Base-by-base conservation (phyloP, 1,284 basidiomycete genomes). In the Chondrostereum purpureum region DNA sequence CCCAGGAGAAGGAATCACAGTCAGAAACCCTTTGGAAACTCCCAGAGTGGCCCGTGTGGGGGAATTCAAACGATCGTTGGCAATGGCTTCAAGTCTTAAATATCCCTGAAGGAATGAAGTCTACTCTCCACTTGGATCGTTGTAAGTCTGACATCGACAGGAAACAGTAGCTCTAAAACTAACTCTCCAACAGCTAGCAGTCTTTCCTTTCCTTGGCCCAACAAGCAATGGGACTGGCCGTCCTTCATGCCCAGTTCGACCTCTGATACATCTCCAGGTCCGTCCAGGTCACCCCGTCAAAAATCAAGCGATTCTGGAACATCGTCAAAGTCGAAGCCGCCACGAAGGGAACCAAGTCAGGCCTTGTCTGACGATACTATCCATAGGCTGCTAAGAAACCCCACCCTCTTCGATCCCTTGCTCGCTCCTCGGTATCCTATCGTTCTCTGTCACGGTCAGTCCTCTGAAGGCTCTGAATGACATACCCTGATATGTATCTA, bases 381-480 rank as follows among this genome's bases (percentile, higher is more conserved):
- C 4, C 87, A 90, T 60, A 70, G 73, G 38, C 72, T 93, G 13
- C 78, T 94, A 58, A 68, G 69, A 44, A 80, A 84, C 54, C 86
- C 89, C 5, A 70, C 77, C 0, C 68, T 94, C 16, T 85, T 78
- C 55, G 76, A 89, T 48, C 88, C 87, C 0, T 56, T 91, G 18
- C 75, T 89, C 47, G 75, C 75, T 4, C 95, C 95, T 0, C 76
- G 90, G 11, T 81, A 92, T 62, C 92, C 93, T 2, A 88, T 99
- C 51, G 92, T 96, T 0, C 74, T 99, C 12, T 98, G 92, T 58
- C 95, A 99, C 66, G 93, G 93, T 92, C 60, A 61, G 79, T 64
- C 45, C n/a, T 43, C 24, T 5, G 27, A n/a, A n/a, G 36, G 31
- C 24, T 41, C n/a, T 36, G 10, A 13, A 40, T 54, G 40, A 41